Conservation (phyloP, 2,329 filamentous ascomycete genomes). For the Colletotrichum musicola region DNA sequence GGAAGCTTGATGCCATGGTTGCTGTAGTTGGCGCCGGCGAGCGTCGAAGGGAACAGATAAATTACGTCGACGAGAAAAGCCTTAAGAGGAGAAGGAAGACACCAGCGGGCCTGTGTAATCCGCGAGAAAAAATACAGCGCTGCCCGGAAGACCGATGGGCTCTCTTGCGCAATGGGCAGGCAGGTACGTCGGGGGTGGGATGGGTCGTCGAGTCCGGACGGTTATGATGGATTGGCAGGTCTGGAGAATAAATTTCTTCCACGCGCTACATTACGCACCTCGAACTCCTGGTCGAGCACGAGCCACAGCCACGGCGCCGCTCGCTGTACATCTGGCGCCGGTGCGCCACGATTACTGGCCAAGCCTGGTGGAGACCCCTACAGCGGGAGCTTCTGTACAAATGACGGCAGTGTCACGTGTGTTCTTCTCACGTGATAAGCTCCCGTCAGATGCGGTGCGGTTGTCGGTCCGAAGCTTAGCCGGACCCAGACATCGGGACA, state of each 20-base stretch:
- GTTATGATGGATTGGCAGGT: constrained; percentile 27
- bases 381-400: neutral
- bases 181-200: constrained; percentile 18
- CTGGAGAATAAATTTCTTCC: constrained; percentile 43
- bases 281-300: constrained; percentile 36
- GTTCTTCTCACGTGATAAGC: too few relatives aligned
- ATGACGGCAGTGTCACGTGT: constrained; percentile 27
- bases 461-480: constrained; percentile 35
- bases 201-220: constrained; percentile 33
- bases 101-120: constrained; percentile 1
- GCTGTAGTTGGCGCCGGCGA: constrained; percentile 44
- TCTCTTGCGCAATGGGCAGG: constrained; percentile 35
- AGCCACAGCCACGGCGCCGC: constrained; percentile 34
- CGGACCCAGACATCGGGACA: constrained; percentile 14
- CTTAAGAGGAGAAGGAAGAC: constrained; percentile 39
- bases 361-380: constrained; percentile 11
- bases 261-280: constrained; percentile 38
- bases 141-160: constrained; percentile 26
- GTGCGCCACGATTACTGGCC: constrained; percentile 20
- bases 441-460: neutral
- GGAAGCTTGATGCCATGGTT: constrained; percentile 63
- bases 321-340: constrained; percentile 17
- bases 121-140: constrained; percentile 14
- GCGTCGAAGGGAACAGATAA: constrained; percentile 45
- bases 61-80: constrained; percentile 40